These are phyloP conservation scores for Phragmites australis DNA, from an alignment of 176 grass and related monocot genomes.

Conservation along the genomic window DNA sequence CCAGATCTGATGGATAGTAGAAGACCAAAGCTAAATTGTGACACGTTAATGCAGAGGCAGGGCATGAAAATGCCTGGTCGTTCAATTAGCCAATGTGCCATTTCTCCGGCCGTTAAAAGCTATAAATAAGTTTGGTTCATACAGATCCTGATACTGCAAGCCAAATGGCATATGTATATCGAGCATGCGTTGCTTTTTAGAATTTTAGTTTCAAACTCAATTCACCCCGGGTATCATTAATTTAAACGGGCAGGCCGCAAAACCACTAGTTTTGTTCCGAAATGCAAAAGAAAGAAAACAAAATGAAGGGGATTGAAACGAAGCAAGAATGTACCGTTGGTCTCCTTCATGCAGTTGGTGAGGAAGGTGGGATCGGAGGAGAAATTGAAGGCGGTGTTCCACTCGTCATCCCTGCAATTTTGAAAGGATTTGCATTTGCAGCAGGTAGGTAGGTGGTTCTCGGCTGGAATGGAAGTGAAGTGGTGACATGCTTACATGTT, in stretches of 20 bases:
- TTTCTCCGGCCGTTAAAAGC: background rate
- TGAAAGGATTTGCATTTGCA: background rate
- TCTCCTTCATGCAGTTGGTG: constrained; percentile 57
- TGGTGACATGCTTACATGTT: constrained; percentile 43
- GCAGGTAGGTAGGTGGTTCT: background rate
- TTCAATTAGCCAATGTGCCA: background rate
- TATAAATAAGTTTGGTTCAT: background rate
- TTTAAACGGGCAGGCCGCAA: background rate
- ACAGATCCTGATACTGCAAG: background rate
- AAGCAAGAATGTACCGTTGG: constrained; percentile 36
- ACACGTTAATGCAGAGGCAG: background rate
- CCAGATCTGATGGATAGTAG: background rate
- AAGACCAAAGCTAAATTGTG: background rate
- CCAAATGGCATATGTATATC: background rate
- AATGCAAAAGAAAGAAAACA: background rate
- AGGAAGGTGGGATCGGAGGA: constrained; percentile 62
- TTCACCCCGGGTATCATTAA: background rate
- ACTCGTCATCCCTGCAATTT: constrained; percentile 62
- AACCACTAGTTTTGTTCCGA: background rate
- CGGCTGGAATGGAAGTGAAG: background rate
- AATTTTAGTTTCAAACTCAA: background rate
- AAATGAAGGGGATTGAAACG: background rate
- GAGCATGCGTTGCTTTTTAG: background rate
- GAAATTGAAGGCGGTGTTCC: constrained; percentile 88
- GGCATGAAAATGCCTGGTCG: background rate